Base-by-base conservation (phyloP, 2,329 filamentous ascomycete genomes). In the Aureobasidium sp. region DNA sequence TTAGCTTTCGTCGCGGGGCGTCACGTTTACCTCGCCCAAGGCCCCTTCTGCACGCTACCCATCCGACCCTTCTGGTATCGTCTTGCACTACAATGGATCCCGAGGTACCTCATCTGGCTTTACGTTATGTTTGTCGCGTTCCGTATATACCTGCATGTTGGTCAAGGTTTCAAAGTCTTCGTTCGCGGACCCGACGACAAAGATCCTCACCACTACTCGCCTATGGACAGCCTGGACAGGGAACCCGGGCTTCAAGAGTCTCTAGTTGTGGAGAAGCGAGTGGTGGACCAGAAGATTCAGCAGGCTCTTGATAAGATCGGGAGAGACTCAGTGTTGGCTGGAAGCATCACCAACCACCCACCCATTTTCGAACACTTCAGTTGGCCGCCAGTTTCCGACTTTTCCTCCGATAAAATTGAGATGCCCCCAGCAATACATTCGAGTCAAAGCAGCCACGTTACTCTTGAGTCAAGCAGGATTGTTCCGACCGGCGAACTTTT, bases 21-120 rank as follows among this genome's bases (percentile, higher is more conserved):
- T 3, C 73, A 76, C 1, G 88, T 84, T 2, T 94, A 91, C 72
- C 79, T 86, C 51, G 87, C 89, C 27, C 85, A 88, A 56, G 90
- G 90, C 2, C 86, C 89, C 25, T 91, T 90, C 71, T 95, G 93
- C 76, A 91, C 90, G 68, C 81, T 95, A 3, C 91, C 92, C 0
- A 80, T 87, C 20, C 82, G 86, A 4, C 90, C 91, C 0, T 84
- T 85, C 67, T 95, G 92, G 93, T 90, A 91, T 68, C 84, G 89
- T 50, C 80, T 91, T 20, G 88, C 86, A 0, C 80, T 95, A 3
- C 87, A 87, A 66, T 95, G 93, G 92, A 84, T 92, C 10, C 93
- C 92, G 42, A 85, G 92, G 58, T 94, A 94, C 69, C 70, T 92
- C 42, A 89, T 94, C 60, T 88, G 92, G 69, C 73, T 85, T 11